phyloP scores from a whole-genome alignment of 2,329 filamentous ascomycete genomes.

The Exophiala alcalophila region DNA sequence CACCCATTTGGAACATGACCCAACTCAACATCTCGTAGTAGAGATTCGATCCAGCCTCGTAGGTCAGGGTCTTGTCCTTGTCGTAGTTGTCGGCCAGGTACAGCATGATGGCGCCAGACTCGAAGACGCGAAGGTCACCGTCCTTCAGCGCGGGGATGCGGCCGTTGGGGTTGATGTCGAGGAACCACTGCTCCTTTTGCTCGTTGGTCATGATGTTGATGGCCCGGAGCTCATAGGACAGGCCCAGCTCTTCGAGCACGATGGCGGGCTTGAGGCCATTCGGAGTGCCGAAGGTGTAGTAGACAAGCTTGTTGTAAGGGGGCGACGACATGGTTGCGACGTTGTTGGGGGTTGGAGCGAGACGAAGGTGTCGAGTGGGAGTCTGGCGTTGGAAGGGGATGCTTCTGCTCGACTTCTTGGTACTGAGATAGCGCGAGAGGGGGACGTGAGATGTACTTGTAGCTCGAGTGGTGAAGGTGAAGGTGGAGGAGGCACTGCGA shows the following conservation, averaged over 20 bases:
- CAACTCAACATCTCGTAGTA: constrained; percentile 47
- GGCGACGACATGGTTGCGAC: constrained; percentile 11
- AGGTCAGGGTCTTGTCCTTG: constrained; percentile 42
- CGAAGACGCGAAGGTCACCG: constrained; percentile 42
- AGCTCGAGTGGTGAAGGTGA: too few species aligned
- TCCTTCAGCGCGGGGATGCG: constrained; percentile 49
- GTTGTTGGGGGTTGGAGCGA: constrained; percentile 4
- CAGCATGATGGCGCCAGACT: constrained; percentile 46
- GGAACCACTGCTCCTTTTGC: constrained; percentile 47
- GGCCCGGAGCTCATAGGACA: constrained; percentile 36
- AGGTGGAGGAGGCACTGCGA: too few species aligned
- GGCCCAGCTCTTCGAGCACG: constrained; percentile 38
- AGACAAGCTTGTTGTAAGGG: constrained; percentile 21
- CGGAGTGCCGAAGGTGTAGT: constrained; percentile 25
- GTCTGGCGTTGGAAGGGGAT: neutral
- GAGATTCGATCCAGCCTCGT: constrained; percentile 41
- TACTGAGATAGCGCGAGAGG: too few species aligned
- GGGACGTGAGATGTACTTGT: too few species aligned
- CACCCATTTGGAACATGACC: constrained; percentile 47
- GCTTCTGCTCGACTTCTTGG: too few species aligned
- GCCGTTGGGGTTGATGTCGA: constrained; percentile 50
- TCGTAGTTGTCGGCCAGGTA: constrained; percentile 48
- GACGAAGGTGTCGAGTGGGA: constrained; percentile 7
- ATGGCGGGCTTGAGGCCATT: constrained; percentile 39
- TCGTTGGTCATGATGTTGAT: constrained; percentile 45